phyloP scores from a whole-genome alignment of 2,329 filamentous ascomycete genomes.

The Venturia aucupariae region DNA sequence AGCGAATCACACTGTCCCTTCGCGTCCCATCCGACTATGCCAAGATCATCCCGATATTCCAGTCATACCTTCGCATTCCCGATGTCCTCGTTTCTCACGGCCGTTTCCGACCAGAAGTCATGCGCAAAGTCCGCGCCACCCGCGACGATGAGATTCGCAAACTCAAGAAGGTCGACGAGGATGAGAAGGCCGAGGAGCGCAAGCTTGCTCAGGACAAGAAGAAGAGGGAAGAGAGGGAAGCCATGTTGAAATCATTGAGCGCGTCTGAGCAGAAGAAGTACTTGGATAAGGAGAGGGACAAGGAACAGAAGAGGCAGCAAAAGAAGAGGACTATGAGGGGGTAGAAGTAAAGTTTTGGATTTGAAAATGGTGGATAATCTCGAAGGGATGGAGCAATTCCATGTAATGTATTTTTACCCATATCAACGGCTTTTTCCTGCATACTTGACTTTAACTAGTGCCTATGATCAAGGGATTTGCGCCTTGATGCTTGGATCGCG shows the following conservation, averaged over 20 bases:
- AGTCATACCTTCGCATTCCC: conserved; percentile 73
- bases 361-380: not conserved
- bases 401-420: not conserved
- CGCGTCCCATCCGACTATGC: conserved; percentile 54
- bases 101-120: conserved; percentile 81
- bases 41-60: conserved; percentile 63
- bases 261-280: conserved; percentile 45
- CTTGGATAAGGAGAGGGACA: conserved; percentile 78
- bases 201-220: conserved; percentile 48
- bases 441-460: not conserved
- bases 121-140: conserved; percentile 69
- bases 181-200: conserved; percentile 54
- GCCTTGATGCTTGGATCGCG: not conserved
- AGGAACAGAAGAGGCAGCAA: conserved; percentile 29
- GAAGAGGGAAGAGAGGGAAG: conserved; percentile 67
- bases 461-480: not conserved
- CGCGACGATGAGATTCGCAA: conserved; percentile 74
- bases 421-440: not conserved
- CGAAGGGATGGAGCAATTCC: not conserved
- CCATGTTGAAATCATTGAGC: conserved; percentile 64
- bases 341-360: not conserved
- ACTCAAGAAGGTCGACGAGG: conserved; percentile 71
- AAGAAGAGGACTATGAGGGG: conserved; percentile 16
- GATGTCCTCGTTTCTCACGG: conserved; percentile 67
- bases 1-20: conserved; percentile 71